phyloP scores from a whole-genome alignment of 306 rosid species.

The Cucumis hystrix region DNA sequence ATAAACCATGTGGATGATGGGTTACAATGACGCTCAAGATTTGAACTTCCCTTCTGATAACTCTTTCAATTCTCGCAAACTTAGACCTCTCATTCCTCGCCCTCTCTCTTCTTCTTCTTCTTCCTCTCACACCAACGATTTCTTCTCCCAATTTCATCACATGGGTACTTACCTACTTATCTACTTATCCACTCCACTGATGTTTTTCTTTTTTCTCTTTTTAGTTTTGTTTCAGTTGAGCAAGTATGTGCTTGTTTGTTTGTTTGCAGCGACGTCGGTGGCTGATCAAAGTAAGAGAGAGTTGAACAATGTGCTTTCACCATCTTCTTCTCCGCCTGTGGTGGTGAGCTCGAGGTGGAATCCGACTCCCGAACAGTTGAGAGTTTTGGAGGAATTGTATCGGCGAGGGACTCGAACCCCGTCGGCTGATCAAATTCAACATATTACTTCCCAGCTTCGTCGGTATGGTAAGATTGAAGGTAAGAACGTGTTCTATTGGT shows the following conservation, averaged over 20 bases:
- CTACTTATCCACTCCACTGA: too few species aligned
- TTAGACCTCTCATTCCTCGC: conserved; percentile 72
- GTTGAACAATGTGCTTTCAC: conserved; percentile 5
- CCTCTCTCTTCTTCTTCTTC: conserved; percentile 28
- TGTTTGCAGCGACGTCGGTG: conserved; percentile 17
- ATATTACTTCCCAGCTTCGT: conserved; percentile 70
- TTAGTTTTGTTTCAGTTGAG: too few species aligned
- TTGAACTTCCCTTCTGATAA: conserved; percentile 40
- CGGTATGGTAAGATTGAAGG: conserved; percentile 88
- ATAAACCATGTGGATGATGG: conserved; percentile 77
- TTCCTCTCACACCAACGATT: conserved; percentile 26
- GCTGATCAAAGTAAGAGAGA: conserved; percentile 53
- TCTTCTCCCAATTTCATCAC: conserved; percentile 58
- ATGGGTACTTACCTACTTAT: conserved; percentile 22
- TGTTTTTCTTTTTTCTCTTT: too few species aligned
- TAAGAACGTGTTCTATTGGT: conserved; percentile 58
- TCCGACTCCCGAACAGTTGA: conserved; percentile 83
- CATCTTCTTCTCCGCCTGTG: conserved; percentile 15
- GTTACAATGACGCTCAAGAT: conserved; percentile 53
- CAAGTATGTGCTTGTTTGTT: too few species aligned
- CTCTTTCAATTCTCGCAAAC: conserved; percentile 50
- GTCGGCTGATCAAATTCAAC: conserved; percentile 87
- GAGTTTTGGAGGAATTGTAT: conserved; percentile 73
- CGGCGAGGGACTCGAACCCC: conserved; percentile 83
- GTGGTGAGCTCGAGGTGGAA: conserved; percentile 95